These are phyloP conservation scores for Fusarium buharicum DNA, from an alignment of 2,329 filamentous ascomycete genomes.

Conservation along the genomic window DNA sequence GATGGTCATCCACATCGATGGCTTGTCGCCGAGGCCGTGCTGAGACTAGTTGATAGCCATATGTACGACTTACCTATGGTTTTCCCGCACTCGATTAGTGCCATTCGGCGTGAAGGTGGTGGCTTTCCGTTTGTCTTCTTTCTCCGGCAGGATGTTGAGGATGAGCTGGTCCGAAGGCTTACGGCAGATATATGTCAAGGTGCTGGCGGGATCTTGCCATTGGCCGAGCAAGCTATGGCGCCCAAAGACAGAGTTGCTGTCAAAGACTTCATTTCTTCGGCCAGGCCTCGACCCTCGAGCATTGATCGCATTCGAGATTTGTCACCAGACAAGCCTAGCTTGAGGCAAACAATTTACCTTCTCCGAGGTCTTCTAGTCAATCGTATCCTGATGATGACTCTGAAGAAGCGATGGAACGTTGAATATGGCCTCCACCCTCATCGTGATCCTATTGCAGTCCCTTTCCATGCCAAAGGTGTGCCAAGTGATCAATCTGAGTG, in stretches of 20 bases:
- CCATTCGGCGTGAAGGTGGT: slow-evolving; percentile 48
- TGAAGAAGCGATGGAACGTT: slow-evolving; percentile 75
- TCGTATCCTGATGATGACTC: slow-evolving; percentile 66
- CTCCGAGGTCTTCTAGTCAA: slow-evolving; percentile 71
- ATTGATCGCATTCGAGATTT: slow-evolving; percentile 28
- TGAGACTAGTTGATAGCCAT: slow-evolving; percentile 57
- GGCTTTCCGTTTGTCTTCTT: slow-evolving; percentile 64
- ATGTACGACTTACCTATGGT: slow-evolving; percentile 49
- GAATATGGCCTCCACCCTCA: slow-evolving; percentile 68
- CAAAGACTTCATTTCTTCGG: slow-evolving; percentile 40
- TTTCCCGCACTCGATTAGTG: slow-evolving; percentile 48
- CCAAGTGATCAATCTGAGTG: slow-evolving; percentile 73
- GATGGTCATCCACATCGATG: slow-evolving; percentile 67
- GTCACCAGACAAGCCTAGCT: slow-evolving; percentile 37
- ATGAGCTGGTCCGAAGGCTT: slow-evolving; percentile 50
- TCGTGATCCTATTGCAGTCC: slow-evolving; percentile 71
- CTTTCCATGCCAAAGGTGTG: slow-evolving; percentile 56
- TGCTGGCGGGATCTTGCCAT: slow-evolving; percentile 37
- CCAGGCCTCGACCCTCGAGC: slow-evolving; percentile 15
- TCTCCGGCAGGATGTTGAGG: slow-evolving; percentile 59
- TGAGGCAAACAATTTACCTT: slow-evolving; percentile 57
- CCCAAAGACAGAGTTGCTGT: slow-evolving; percentile 40
- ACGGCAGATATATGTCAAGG: slow-evolving; percentile 39
- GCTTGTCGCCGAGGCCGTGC: slow-evolving; percentile 56
- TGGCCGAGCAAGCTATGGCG: slow-evolving; percentile 32